Evolutionary conservation across 1,139 yeast species (phyloP), one percentile per base, ranked within the genome.

Genomic region (Pichia sp.): DNA sequence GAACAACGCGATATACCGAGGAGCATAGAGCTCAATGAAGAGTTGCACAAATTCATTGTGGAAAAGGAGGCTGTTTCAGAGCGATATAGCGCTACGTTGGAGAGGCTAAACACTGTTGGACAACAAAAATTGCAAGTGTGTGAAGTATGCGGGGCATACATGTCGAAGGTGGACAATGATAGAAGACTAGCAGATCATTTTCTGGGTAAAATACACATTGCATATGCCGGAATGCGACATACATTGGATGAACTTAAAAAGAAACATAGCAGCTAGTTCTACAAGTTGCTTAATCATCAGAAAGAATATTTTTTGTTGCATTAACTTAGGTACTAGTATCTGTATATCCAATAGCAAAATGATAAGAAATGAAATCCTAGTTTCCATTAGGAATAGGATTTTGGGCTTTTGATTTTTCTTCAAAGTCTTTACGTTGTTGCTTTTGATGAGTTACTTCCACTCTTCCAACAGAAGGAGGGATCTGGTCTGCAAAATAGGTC

Each of bases 111-210:
- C 1, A 95, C 88, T 61, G 81, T 92, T 4, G 89, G 95, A 1
- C 96, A 88, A 66, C 98, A 92, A 64, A 88, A 88, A 67, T 75
- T 92, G 51, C 97, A 91, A 68, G 96, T 90, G 0, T 93, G 99
- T 71, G 88, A 83, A 61, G 84, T 83, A 2, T 93, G 99, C 72
- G 97, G 97, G 0, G 97, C 97, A 0, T 90, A 86, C 67, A 74
- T 93, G 54, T 88, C 96, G 4, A 75, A 95, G 58, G 74, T 91
- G 55, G 99, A 93, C 69, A 89, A 87, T 59, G 98, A 92, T 68
- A 76, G 93, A 65, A 77, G 98, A 61, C 75, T 93, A 62, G 96
- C 95, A 0, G 97, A 90, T 65, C 99, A 93, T 71, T 91, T 90
- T 67, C 73, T 85, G 40, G 99, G 99, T 4, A 91, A 89, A 63